Base-by-base conservation (phyloP, 768 basidiomycete genomes). In the Tremella yokohamensis region DNA sequence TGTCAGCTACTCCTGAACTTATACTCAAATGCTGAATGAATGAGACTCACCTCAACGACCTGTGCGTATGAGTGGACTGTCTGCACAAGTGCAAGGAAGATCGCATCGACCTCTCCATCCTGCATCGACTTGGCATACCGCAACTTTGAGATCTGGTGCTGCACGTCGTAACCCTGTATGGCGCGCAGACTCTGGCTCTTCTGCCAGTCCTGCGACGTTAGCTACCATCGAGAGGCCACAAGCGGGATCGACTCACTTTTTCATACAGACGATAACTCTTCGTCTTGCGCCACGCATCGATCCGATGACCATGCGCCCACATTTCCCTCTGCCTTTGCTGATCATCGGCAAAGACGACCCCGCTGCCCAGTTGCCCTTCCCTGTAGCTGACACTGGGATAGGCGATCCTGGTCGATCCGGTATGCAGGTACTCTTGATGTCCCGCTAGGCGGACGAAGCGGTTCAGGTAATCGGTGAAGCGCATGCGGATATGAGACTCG, bases 221-320 rank as follows among this genome's bases (percentile, higher is more conserved):
- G 7, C 22, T 20, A 40, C 18, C 20, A 6, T 50, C 29, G 26
- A 9, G 51, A 15, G 7, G 40, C 3, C 2, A 25, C 50, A 39
- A 25, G 6, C 26, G 1, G 18, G 39, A 40, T 40, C 11, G 18
- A 78, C 83, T 61, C 63, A 93, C 93, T 76, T 79, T 77, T 55
- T 84, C 81, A 66, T 80, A 87, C 60, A 88, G 83, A 54, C 83
- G 81, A 75, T 97, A 96, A 54, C 83, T 85, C 62, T 83, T 84
- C 3, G 89, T 94, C 70, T 83, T 83, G 61, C 88, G 80, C 94
- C 94, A 99, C 8, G 87, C 93, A 70, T 98, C 96, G 39, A 98
- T 90, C 37, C 94, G 83, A 66, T 85, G 84, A 1, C 86, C 84
- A 64, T 92, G 91, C 29, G 81, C 80, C 40, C 81, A 80, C 54